Evolutionary conservation across 148 eudicot species (phyloP).

Genomic region (Rheum nobile): DNA sequence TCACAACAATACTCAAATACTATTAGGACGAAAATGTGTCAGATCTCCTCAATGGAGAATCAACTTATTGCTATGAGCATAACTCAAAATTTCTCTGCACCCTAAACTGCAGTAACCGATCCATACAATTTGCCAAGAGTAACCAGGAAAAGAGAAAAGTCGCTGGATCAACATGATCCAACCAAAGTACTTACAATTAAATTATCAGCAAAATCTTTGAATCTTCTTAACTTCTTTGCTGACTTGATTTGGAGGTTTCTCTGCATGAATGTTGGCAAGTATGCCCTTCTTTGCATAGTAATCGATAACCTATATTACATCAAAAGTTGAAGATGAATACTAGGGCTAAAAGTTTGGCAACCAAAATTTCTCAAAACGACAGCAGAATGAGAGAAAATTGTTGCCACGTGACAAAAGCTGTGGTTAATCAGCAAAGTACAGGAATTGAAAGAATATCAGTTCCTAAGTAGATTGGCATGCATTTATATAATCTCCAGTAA

Average conservation of each 20-base stretch:
- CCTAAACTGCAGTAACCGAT: neutral
- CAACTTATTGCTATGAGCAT: neutral
- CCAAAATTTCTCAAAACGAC: neutral
- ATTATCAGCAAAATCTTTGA: slow-evolving; percentile 4
- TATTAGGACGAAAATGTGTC: neutral
- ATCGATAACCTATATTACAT: slow-evolving; percentile 33
- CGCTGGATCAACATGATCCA: neutral
- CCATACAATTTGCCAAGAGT: neutral
- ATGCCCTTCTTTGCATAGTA: slow-evolving; percentile 55
- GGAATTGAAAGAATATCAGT: neutral
- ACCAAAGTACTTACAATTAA: slow-evolving; percentile 1
- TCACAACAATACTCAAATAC: neutral
- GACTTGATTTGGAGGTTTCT: slow-evolving; percentile 39
- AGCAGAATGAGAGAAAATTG: no score
- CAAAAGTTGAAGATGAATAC: neutral
- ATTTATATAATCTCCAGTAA: neutral
- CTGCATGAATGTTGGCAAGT: slow-evolving; percentile 69
- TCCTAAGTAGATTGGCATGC: neutral
- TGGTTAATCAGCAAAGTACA: neutral
- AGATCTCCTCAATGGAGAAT: neutral
- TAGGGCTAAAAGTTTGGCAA: neutral
- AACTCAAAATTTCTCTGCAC: neutral
- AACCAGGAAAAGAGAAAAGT: neutral
- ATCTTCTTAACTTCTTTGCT: slow-evolving; percentile 31
- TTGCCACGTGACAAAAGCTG: no score